Percentiles rank a stretch among this genome's conserved stretches.
These are phyloP conservation scores for Citrullus mucosospermus DNA, from an alignment of 306 rosid genomes.

Conservation along the genomic window DNA sequence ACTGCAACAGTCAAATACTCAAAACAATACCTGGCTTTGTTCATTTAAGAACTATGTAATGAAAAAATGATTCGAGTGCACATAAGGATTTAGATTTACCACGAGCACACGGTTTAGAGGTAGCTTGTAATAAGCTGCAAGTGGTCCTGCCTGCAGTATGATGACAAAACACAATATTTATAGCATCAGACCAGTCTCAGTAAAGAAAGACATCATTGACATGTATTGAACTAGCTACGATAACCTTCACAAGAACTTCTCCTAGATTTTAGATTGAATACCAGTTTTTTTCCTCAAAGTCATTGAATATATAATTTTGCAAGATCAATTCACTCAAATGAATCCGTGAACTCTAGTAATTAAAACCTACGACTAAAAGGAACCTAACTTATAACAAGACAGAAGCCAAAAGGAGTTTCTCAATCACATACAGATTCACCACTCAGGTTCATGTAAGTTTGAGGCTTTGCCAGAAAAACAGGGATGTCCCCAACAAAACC, in stretches of 20 bases:
- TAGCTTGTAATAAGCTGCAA: slow-evolving; percentile 93
- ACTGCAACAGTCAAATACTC: slow-evolving; percentile 24
- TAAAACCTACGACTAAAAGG: neutral
- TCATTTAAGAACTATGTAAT: slow-evolving; percentile 1
- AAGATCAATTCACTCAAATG: neutral
- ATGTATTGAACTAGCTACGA: neutral
- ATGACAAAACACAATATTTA: slow-evolving; percentile 3
- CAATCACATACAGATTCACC: slow-evolving; percentile 80
- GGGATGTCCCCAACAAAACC: slow-evolving; percentile 77
- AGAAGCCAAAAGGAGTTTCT: slow-evolving; percentile 1
- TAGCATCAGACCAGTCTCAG: slow-evolving; percentile 6
- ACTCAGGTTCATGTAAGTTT: slow-evolving; percentile 87
- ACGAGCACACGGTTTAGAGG: slow-evolving; percentile 85
- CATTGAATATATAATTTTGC: neutral
- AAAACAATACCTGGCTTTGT: slow-evolving; percentile 2
- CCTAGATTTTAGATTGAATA: neutral
- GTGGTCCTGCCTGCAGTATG: slow-evolving; percentile 61
- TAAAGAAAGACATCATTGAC: neutral
- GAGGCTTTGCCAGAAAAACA: slow-evolving; percentile 88
- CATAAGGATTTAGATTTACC: slow-evolving; percentile 38
- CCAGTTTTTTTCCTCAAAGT: neutral
- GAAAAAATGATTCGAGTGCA: neutral
- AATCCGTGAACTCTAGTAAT: neutral
- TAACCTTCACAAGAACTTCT: neutral
- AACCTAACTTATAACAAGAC: neutral